Base-by-base conservation (phyloP, 352 stramenopile genomes). In the Phytopythium litorale region DNA sequence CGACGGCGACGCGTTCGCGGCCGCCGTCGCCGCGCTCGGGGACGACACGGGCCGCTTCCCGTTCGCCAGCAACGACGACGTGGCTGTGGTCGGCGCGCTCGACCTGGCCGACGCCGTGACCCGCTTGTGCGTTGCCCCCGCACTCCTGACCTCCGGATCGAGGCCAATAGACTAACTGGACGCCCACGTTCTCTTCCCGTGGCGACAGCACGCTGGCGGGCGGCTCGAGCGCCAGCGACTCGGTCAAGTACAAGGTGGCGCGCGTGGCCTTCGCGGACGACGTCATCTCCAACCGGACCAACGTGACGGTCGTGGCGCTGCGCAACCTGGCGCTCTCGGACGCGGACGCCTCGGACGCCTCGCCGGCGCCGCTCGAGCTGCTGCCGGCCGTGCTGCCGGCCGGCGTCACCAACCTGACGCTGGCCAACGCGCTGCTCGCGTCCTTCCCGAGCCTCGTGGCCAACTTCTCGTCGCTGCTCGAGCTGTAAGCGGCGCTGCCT, bases 221-320 rank as follows among this genome's bases (percentile, higher is more conserved):
- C 46, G 72, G 67, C 0, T 42, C 46, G 4, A 75, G 63, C 37
- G 57, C 33, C 3, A 67, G 58, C 4, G 46, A 46, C 3, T 78
- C 71, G 4, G 62, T 73, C 32, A 73, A 74, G 60, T 69, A 63
- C 51, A 76, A 78, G 56, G 72, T 80, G 53, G 72, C 59, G 7
- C 70, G 64, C 23, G 67, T 80, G 50, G 51, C 57, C 1, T 75
- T 80, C 18, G 58, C 28, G 8, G 45, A 58, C 33, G 64, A 73
- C 51, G 62, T 72, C 11, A 68, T 80, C 21, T 68, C 67, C 7
- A 64, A 37, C 25, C 67, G 73, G n/a, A 65, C 56, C 0, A 66
- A 58, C 9, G 65, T 80, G 11, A 67, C 69, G 23, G 64, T 37
- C 33, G 70, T 80, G 12, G 37, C 33, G 59, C 52, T 80, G 4